Conservation (phyloP, 108 stramenopile genomes). For the Parmales sp. region DNA sequence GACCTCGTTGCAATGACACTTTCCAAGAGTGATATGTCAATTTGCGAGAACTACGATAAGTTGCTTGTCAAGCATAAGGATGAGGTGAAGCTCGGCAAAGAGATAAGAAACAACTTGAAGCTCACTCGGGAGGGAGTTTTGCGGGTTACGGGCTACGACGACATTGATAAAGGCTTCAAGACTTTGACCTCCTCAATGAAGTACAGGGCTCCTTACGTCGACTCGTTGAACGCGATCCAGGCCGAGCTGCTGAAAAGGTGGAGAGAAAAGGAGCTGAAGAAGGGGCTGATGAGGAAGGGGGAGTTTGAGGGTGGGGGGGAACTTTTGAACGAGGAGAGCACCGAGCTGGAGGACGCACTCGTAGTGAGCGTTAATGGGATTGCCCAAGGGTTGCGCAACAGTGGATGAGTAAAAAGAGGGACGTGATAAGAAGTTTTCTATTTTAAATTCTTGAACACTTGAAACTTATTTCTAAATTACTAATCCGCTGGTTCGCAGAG, state of each 20-base stretch:
- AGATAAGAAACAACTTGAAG: slow-evolving; percentile 59
- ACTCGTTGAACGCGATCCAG: slow-evolving; percentile 87
- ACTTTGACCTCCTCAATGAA: slow-evolving; percentile 61
- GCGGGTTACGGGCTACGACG: slow-evolving; percentile 56
- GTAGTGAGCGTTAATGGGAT: slow-evolving; percentile 88
- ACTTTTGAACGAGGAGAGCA: slow-evolving; percentile 54
- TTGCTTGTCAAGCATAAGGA: slow-evolving; percentile 61
- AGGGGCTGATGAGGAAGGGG: slow-evolving; percentile 19
- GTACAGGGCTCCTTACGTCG: slow-evolving; percentile 88
- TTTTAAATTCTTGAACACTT: too few species aligned
- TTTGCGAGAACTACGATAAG: slow-evolving; percentile 81
- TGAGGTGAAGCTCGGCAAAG: slow-evolving; percentile 50
- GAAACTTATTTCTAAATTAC: too few species aligned
- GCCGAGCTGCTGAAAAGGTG: slow-evolving; percentile 81
- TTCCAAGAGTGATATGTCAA: slow-evolving; percentile 77
- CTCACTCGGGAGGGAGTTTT: slow-evolving; percentile 64
- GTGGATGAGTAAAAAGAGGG: slow-evolving; percentile 59
- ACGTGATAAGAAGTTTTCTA: too few species aligned
- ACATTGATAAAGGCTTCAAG: slow-evolving; percentile 56
- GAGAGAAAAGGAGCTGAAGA: slow-evolving; percentile 27
- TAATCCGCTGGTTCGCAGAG: too few species aligned
- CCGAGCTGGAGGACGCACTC: slow-evolving; percentile 78
- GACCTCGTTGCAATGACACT: slow-evolving; percentile 93
- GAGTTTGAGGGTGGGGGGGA: too few species aligned
- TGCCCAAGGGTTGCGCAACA: slow-evolving; percentile 95